Evolutionary conservation across 345 rosid species (phyloP).

Genomic region (Syzygium oleosum): DNA sequence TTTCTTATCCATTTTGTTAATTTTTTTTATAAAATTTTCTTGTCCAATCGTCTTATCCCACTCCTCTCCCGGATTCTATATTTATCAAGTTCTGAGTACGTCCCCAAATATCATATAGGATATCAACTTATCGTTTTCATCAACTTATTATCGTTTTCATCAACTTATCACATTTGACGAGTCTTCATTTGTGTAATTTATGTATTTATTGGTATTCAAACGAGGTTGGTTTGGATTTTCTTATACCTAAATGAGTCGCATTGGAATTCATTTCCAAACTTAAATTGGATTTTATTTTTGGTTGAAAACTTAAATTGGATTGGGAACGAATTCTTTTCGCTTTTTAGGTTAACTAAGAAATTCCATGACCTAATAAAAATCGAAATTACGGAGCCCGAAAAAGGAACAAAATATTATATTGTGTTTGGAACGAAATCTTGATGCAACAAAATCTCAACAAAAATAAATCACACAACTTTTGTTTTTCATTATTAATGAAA

Average conservation of each 20-base stretch:
- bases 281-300: neutral
- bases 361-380: neutral
- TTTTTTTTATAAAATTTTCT: too few relatives aligned
- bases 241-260: neutral
- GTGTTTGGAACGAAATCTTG: neutral
- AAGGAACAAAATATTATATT: neutral
- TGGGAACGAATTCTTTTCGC: neutral
- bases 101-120: too few relatives aligned
- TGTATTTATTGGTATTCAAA: too few relatives aligned
- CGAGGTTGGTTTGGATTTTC: neutral
- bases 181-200: too few relatives aligned
- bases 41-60: too few relatives aligned
- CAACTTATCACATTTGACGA: too few relatives aligned
- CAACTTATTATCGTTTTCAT: too few relatives aligned
- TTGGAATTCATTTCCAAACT: neutral
- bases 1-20: too few relatives aligned
- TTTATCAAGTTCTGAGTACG: too few relatives aligned
- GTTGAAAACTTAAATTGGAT: too few relatives aligned
- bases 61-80: too few relatives aligned
- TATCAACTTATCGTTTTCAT: too few relatives aligned
- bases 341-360: neutral
- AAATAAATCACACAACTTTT: neutral
- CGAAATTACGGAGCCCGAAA: neutral
- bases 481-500: neutral
- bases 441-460: neutral